Base-by-base conservation (phyloP, 129 eudicot species). In the Calendula officinalis region DNA sequence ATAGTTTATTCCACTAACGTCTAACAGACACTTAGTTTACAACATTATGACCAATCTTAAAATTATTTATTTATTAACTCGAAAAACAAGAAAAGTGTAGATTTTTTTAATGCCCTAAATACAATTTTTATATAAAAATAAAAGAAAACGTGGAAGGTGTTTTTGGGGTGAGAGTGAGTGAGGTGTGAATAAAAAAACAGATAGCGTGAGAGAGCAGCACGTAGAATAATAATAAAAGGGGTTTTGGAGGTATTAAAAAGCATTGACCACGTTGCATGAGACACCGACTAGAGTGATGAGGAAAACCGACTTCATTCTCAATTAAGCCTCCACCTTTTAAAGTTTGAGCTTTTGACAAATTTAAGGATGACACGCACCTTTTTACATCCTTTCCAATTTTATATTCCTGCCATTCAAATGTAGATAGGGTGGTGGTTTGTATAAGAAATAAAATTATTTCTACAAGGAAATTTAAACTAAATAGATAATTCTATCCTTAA, bases 261-360 rank as follows among this genome's bases (percentile, higher is more conserved):
- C 64, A 71, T 62, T 71, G 38, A 45, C 77, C 71, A 73, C 77
- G 77, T 72, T 54, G 77, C 77, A 63, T 72, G n/a, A 40, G 6
- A 12, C 77, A 63, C 77, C 77, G 71, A 64, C 77, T 14, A 9
- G 4, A 11, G 48, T 62, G 64, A 60, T 60, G 30, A 57, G 16
- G 38, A 42, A 17, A 17, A 37, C 67, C 50, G 30, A 69, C 39
- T 59, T 6, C 39, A n/a, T 68, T 12, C 64, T 43, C 38, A 14
- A 30, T 40, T 17, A 58, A 69, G 41, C 56, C 32, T 35, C 58
- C 56, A 68, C 58, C 41, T 66, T 17, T 12, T 56, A 42, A 62
- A 33, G 39, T 41, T 3, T 6, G 27, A 37, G 15, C 37, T 56
- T 16, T 34, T 68, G 47, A 42, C 48, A 57, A 4, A 17, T 69